A percentile compares a stretch with the other conserved stretches of the same genome.
phyloP scores from a whole-genome alignment of 73 alveolate species.

The Paramecium tetraurelia region DNA sequence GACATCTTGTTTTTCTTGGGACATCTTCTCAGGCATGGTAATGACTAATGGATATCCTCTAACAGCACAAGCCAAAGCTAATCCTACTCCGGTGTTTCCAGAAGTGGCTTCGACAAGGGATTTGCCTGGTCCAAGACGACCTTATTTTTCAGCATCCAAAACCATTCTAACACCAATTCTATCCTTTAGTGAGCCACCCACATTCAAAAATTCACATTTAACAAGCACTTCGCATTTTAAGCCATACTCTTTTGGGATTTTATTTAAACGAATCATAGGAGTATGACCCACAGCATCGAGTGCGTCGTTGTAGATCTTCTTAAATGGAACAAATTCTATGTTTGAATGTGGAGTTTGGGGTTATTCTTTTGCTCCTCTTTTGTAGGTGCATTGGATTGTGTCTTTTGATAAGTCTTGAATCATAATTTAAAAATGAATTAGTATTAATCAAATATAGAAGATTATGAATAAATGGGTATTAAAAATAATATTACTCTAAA shows the following conservation, averaged over 20 bases:
- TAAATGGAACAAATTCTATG: not conserved
- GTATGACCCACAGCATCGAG: slow-evolving; percentile 89
- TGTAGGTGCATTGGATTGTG: slow-evolving; percentile 22
- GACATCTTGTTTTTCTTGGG: slow-evolving; percentile 95
- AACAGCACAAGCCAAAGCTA: slow-evolving; percentile 96
- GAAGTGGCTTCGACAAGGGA: slow-evolving; percentile 97
- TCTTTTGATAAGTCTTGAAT: slow-evolving; percentile 29
- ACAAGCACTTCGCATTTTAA: slow-evolving; percentile 89
- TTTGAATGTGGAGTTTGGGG: not conserved
- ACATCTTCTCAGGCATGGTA: slow-evolving; percentile 96
- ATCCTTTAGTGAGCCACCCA: slow-evolving; percentile 97
- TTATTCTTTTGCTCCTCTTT: not conserved
- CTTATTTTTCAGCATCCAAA: slow-evolving; percentile 88
- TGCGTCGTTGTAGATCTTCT: slow-evolving; percentile 56
- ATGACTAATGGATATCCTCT: slow-evolving; percentile 92
- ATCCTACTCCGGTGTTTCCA: slow-evolving; percentile 99
- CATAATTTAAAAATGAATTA: not conserved
- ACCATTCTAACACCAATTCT: slow-evolving; percentile 97
- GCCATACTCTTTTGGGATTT: slow-evolving; percentile 81
- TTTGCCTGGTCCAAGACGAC: slow-evolving; percentile 87
- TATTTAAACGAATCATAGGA: slow-evolving; percentile 90
- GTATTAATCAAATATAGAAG: not conserved
- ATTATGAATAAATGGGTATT: not conserved
- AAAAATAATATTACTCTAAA: not conserved
- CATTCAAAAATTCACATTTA: slow-evolving; percentile 94